Evolutionary conservation across 2,329 filamentous ascomycete species (phyloP), one percentile per base, ranked within the genome.

Genomic region (Botryotinia narcissicola): DNA sequence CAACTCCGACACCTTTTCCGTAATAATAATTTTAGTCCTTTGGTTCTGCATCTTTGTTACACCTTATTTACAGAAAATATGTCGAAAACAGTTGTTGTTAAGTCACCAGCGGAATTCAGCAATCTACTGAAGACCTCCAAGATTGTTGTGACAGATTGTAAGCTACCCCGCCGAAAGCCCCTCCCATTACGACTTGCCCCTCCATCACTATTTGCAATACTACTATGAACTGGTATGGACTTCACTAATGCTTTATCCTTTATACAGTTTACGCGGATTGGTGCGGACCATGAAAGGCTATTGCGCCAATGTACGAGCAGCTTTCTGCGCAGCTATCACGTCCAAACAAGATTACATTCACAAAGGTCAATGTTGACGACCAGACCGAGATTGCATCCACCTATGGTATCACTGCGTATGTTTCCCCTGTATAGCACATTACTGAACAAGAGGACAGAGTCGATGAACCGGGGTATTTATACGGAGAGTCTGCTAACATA

Each of bases 101-200:
- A 83, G 76, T 90, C 88, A 1, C 80, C 83, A 37, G 85, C 85
- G 79, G 90, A 95, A 80, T 91, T 97, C 79, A 87, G 86, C 78
- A 83, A 84, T 46, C 83, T 96, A 75, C 86, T 97, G 75, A 87
- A 88, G 75, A 89, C 87, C 72, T 94, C 93, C 48, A 89, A 88
- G 77, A 89, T 97, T 74, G 93, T 98, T 60, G 91, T 98, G 72
- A 91, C 92, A 80, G 93, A 97, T 84, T 98, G 94, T 97, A 86
- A 88, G 93, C 86, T 73, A 37, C 74, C 80, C 66, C 37, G 64
- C 48, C 32, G 64, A 37, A 57, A 69, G 48, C 48, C 66, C 51
- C 64, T 67, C 64, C 46, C 37, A 9, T 40, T 54, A 54, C 25
- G n/a, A n/a, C 35, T 67, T 29, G 46, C 64, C 64, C 78, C 81